Conservation (phyloP, 441 rosid genomes). For the Croton setiger region DNA sequence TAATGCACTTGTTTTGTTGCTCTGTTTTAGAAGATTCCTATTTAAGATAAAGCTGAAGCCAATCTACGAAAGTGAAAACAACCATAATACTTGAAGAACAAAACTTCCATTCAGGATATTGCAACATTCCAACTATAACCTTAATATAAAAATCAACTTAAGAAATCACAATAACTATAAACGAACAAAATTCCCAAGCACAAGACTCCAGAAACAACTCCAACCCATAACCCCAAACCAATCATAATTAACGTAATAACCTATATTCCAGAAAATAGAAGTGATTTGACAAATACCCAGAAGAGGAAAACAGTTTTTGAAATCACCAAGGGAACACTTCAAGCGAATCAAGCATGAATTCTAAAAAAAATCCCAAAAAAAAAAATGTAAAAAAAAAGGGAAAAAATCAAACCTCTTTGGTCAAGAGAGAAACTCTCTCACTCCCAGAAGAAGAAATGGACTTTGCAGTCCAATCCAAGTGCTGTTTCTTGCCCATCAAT, state of each 20-base stretch:
- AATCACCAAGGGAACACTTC: neutral
- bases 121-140: neutral
- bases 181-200: neutral
- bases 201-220: neutral
- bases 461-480: constrained; percentile 53
- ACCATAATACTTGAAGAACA: neutral
- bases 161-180: neutral
- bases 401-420: constrained; percentile 35
- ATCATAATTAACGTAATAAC: neutral
- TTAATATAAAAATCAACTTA: neutral
- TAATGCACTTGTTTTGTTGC: neutral
- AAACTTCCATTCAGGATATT: neutral
- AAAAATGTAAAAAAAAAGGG: neutral
- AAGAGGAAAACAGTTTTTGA: neutral
- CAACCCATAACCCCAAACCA: neutral
- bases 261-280: neutral
- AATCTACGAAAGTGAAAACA: neutral
- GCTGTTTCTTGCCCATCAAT: constrained; percentile 65
- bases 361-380: neutral
- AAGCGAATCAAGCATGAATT: neutral
- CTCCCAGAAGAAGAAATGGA: constrained; percentile 38
- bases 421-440: constrained; percentile 46
- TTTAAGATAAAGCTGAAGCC: neutral
- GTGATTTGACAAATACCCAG: constrained; percentile 17
- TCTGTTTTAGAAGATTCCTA: neutral